Conservation (phyloP, 148 eudicot species). For the Camellia sinensis region DNA sequence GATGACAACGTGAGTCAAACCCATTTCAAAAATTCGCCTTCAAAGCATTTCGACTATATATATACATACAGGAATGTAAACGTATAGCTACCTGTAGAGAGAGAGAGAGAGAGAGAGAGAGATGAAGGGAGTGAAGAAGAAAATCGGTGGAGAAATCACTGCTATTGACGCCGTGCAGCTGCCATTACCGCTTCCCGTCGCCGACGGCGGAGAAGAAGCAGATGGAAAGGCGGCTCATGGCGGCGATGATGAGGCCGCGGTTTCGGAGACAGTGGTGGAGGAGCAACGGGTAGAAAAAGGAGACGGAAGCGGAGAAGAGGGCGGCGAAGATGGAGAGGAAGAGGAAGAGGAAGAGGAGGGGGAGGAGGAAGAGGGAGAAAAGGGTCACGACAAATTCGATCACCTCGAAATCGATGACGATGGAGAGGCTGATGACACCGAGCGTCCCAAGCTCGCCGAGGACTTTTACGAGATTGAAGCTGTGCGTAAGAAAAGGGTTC, state of each 20-base stretch:
- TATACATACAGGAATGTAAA: no score
- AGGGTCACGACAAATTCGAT: slow-evolving; percentile 12
- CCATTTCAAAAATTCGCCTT: no score
- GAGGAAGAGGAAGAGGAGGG: slow-evolving; percentile 2
- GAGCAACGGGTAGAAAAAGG: slow-evolving; percentile 2
- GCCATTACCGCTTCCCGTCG: neutral
- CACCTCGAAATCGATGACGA: slow-evolving; percentile 18
- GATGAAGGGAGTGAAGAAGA: slow-evolving; percentile 21
- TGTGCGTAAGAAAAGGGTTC: slow-evolving; percentile 69
- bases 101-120: slow-evolving; percentile 8
- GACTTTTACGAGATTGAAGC: slow-evolving; percentile 83
- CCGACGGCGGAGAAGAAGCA: neutral
- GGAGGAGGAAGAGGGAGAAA: slow-evolving; percentile 23
- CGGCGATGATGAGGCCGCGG: neutral
- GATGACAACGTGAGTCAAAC: no score
- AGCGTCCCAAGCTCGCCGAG: slow-evolving; percentile 63
- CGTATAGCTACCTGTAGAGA: no score
- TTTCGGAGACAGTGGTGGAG: neutral
- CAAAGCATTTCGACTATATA: no score
- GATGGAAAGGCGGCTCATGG: neutral
- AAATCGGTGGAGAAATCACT: slow-evolving; percentile 5
- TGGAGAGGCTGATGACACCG: slow-evolving; percentile 21
- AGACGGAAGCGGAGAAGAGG: neutral
- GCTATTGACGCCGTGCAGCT: no score
- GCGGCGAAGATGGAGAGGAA: slow-evolving; percentile 15